A percentile compares a stretch with the other conserved stretches of the same genome.
These are phyloP conservation scores for Cordyceps javanica DNA, from an alignment of 2,329 filamentous ascomycete genomes.

Conservation along the genomic window DNA sequence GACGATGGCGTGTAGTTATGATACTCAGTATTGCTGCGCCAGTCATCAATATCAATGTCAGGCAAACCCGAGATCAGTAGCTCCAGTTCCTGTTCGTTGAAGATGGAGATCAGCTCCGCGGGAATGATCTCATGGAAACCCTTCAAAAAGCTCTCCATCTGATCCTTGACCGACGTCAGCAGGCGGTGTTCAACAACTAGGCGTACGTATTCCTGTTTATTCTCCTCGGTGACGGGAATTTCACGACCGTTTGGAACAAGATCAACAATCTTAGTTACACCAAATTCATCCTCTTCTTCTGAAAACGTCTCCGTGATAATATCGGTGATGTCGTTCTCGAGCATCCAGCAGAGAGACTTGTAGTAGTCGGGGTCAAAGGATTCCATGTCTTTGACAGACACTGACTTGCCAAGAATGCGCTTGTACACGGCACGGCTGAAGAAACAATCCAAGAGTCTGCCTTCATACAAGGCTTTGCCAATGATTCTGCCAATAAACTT, in stretches of 20 bases:
- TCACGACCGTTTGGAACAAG: constrained; percentile 83
- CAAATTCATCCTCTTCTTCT: constrained; percentile 89
- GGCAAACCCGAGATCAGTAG: constrained; percentile 93
- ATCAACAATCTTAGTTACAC: constrained; percentile 80
- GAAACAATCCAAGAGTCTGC: constrained; percentile 92
- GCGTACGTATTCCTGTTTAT: constrained; percentile 97
- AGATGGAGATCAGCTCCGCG: constrained; percentile 88
- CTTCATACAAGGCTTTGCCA: constrained; percentile 95
- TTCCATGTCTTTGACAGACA: constrained; percentile 99
- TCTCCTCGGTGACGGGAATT: constrained; percentile 91
- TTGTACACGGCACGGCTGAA: constrained; percentile 99
- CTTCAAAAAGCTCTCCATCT: constrained; percentile 87
- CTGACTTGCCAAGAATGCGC: constrained; percentile 86
- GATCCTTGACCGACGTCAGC: constrained; percentile 84
- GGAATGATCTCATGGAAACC: constrained; percentile 99
- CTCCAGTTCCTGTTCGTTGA: constrained; percentile 97
- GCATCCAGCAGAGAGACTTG: constrained; percentile 97
- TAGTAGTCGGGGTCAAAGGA: constrained; percentile 98
- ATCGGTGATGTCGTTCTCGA: constrained; percentile 97
- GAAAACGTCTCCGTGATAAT: constrained; percentile 96
- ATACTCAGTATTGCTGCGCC: constrained; percentile 98
- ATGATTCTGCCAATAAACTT: constrained; percentile 99
- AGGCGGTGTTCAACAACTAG: constrained; percentile 91
- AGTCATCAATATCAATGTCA: constrained; percentile 96
- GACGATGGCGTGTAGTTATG: constrained; percentile 95